phyloP scores from a whole-genome alignment of 768 basidiomycete genomes.

The Gyrodon lividus region DNA sequence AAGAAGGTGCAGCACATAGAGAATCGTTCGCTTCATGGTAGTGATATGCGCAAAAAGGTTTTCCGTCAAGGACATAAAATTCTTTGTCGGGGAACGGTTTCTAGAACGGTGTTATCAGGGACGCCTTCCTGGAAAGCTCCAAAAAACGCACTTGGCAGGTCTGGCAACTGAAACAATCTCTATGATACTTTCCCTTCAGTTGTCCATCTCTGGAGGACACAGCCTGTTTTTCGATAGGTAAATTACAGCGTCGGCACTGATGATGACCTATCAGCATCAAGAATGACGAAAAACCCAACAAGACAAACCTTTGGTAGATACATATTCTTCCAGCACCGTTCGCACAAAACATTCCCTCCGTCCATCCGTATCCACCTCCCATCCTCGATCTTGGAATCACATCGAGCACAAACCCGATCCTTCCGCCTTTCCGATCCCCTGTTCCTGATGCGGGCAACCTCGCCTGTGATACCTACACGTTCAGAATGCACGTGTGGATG shows the following conservation, averaged over 20 bases:
- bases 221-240: slow-evolving; percentile 88
- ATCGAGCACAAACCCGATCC: slow-evolving; percentile 60
- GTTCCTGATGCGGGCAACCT: slow-evolving; percentile 32
- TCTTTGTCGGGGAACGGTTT: slow-evolving; percentile 89
- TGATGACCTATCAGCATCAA: not conserved
- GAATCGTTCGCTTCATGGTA: slow-evolving; percentile 93
- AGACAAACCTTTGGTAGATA: slow-evolving; percentile 82
- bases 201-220: slow-evolving; percentile 92
- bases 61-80: slow-evolving; percentile 90
- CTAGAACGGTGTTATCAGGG: slow-evolving; percentile 36
- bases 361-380: slow-evolving; percentile 82
- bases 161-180: slow-evolving; percentile 86
- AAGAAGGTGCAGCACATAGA: slow-evolving; percentile 73
- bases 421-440: slow-evolving; percentile 34
- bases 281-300: not conserved
- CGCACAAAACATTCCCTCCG: slow-evolving; percentile 77
- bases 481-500: slow-evolving; percentile 35
- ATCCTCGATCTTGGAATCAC: slow-evolving; percentile 68
- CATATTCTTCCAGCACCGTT: slow-evolving; percentile 93
- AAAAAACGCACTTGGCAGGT: slow-evolving; percentile 63
- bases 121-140: not conserved
- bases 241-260: slow-evolving; percentile 83
- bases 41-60: slow-evolving; percentile 88
- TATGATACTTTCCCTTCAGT: slow-evolving; percentile 93
- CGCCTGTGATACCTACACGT: slow-evolving; percentile 21